Base-by-base conservation (phyloP, 441 rosid species). In the Mallotus japonicus region DNA sequence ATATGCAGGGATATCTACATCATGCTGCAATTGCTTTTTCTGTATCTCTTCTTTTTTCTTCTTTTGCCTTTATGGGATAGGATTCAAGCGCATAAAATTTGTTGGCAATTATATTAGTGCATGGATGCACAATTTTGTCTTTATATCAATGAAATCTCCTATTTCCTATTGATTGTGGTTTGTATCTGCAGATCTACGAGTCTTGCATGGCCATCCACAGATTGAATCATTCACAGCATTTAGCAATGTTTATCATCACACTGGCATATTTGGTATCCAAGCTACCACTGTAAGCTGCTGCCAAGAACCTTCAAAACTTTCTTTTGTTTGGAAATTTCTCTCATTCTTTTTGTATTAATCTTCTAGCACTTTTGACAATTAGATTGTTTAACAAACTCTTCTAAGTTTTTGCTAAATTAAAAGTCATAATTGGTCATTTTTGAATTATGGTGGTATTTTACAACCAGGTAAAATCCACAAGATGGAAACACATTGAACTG, bases 261-360 rank as follows among this genome's bases (percentile, higher is more conserved):
- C 90, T 46, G 95, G 98, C 71, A 68, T 93, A 78, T 93, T 95
- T 80, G 99, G 97, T 71, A 90, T 95, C 77, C 87, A 93, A 80
- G 93, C 90, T 71, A 81, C 90, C 84, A 87, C 95, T 10, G 97
- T 95, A 83, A 87, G 93, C 73, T 70, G n/a, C 76, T 28, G 51
- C 61, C 53, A 1, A 4, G 53, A 34, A 62, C 54, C 69, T 55
- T 54, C 42, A 37, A 62, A 37, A 34, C 53, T 37, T 17, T n/a
- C 9, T 40, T 19, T 13, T 53, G 20, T 53, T 70, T 17, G 8
- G 67, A 24, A 46, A 20, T 37, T 19, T 61, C n/a, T 32, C 17
- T 32, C 20, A n/a, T 62, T 71, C 60, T 51, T 51, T 17, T 50
- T 19, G 62, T 61, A 42, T 6, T 9, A 22, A 71, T 19, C 13